Evolutionary conservation across 371 early-diverging fungal species (phyloP), one percentile per base, ranked within the genome.

Genomic region (Syncephalis fuscata): DNA sequence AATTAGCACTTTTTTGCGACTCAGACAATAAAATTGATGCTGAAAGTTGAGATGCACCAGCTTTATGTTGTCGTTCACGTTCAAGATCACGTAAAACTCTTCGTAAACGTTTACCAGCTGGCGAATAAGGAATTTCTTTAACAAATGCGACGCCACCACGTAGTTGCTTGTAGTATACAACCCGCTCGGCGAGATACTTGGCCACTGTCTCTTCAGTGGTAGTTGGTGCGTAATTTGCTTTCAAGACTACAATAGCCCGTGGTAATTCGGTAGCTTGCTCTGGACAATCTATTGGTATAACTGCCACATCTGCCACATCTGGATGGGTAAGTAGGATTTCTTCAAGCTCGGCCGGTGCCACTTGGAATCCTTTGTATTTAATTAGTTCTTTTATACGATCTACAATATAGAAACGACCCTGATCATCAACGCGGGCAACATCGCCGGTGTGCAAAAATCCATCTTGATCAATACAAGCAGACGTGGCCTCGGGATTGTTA

Each of bases 381-480:
- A 85, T 82, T 46, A 85, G 60, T 48, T 85, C 85, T 62, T 85
- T 85, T 14, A 75, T 59, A 16, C 85, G 71, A 54, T 81, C 85
- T 1, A 71, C 73, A 25, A 84, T 70, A 47, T 54, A 73, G 45
- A 84, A 71, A 49, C 67, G 57, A 0, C 73, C 74, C 3, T 78
- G 56, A 3, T 50, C 42, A 53, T 79, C 78, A 14, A 80, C 69
- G 2, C 68, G 58, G 1, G 73, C 89, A 17, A 91, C 61, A 53
- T 93, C 93, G n/a, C 88, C 91, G 0, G 86, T 87, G 38, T 77
- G 81, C 56, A 88, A 60, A 67, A 77, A 91, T 1, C 83, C 84
- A 22, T 77, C 74, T 0, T 50, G 3, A 45, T 78, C 80, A 48
- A 91, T 74, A 0, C 79, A 73, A 1, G 68, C 76, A 11, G 58